phyloP scores from a whole-genome alignment of 2,329 filamentous ascomycete genomes.

The Akanthomyces muscarius region DNA sequence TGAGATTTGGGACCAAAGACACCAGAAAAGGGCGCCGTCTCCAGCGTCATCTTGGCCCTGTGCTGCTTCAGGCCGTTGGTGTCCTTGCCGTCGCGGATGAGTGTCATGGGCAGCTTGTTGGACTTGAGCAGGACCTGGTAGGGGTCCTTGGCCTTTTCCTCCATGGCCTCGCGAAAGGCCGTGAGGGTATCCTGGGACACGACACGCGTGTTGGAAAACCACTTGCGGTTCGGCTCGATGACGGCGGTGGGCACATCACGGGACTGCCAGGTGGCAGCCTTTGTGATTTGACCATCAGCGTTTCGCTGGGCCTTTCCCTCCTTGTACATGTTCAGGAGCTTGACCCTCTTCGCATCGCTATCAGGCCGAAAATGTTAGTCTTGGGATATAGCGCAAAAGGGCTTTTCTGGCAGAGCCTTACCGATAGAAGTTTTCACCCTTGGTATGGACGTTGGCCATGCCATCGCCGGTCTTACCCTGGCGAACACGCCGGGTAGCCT shows the following conservation, averaged over 20 bases:
- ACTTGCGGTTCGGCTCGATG: conserved; percentile 94
- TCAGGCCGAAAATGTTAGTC: conserved; percentile 13
- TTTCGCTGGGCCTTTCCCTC: conserved; percentile 81
- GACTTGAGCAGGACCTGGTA: conserved; percentile 94
- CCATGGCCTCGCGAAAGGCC: conserved; percentile 87
- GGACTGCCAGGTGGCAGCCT: conserved; percentile 80
- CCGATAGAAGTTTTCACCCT: conserved; percentile 99
- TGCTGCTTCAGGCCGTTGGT: conserved; percentile 87
- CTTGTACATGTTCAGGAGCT: conserved; percentile 85
- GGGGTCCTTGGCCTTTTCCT: conserved; percentile 82
- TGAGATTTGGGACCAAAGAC: conserved; percentile 94
- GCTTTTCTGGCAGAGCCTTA: conserved; percentile 35
- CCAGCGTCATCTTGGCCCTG: conserved; percentile 88
- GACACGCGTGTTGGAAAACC: conserved; percentile 90
- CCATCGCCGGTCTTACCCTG: conserved; percentile 83
- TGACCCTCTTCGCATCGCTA: conserved; percentile 76
- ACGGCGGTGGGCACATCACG: conserved; percentile 76
- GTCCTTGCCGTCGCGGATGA: conserved; percentile 76
- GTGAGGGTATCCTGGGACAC: conserved; percentile 86
- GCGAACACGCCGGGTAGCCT: conserved; percentile 74
- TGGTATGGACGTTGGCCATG: conserved; percentile 85
- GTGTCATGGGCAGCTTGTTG: conserved; percentile 93
- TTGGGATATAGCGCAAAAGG: background rate
- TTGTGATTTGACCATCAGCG: conserved; percentile 75
- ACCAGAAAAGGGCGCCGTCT: conserved; percentile 78